Conservation (phyloP, 2,329 filamentous ascomycete genomes). For the Triangularia verruculosa region DNA sequence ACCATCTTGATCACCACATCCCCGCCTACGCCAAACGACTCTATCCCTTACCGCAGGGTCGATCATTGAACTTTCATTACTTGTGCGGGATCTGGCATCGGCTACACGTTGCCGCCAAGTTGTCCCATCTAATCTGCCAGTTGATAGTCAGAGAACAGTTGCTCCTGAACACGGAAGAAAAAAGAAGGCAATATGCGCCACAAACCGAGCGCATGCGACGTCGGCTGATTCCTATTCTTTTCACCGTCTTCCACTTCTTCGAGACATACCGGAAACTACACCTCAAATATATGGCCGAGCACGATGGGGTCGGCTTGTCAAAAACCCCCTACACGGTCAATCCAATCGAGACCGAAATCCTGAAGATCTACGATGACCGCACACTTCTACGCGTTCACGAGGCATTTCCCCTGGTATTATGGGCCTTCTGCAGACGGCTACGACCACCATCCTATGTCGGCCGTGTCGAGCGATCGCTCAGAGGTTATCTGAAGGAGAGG, state of each 20-base stretch:
- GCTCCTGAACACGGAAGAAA: conserved; percentile 52
- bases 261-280: conserved; percentile 61
- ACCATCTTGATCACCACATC: conserved; percentile 58
- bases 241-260: conserved; percentile 67
- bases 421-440: conserved; percentile 60
- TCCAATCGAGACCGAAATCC: conserved; percentile 59
- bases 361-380: conserved; percentile 63
- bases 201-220: conserved; percentile 63
- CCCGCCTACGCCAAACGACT: conserved; percentile 59
- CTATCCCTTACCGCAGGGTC: conserved; percentile 51
- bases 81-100: conserved; percentile 65
- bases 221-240: conserved; percentile 60
- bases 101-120: conserved; percentile 61
- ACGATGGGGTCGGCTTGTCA: conserved; percentile 50
- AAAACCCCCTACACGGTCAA: conserved; percentile 57
- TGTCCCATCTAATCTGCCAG: conserved; percentile 60
- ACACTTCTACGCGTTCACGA: conserved; percentile 62
- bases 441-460: conserved; percentile 64
- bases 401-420: conserved; percentile 61
- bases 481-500: conserved; percentile 62
- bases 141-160: conserved; percentile 66
- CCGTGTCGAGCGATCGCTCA: conserved; percentile 58
- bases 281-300: conserved; percentile 52
- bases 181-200: conserved; percentile 56
- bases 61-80: conserved; percentile 55